Conservation (phyloP, 306 rosid species). For the Chamaecrista fasciculata region DNA sequence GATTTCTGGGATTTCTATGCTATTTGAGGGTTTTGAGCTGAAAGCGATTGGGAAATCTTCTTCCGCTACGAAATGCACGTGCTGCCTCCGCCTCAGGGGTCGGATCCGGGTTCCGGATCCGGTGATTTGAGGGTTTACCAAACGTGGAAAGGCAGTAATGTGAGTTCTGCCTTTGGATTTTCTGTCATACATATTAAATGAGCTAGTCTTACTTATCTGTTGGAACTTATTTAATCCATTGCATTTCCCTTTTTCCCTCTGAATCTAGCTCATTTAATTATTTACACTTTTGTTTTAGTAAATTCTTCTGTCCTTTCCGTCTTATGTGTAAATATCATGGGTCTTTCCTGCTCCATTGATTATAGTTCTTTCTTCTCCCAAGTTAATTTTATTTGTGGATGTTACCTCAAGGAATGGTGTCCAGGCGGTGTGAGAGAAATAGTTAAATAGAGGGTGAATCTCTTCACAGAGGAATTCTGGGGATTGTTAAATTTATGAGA, state of each 20-base stretch:
- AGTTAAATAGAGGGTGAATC: neutral
- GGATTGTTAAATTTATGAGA: slow-evolving; percentile 14
- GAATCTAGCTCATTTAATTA: neutral
- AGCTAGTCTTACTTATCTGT: too few species aligned
- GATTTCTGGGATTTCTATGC: slow-evolving; percentile 5
- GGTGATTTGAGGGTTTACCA: slow-evolving; percentile 74
- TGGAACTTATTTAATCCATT: neutral
- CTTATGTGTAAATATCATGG: neutral
- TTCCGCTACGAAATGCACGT: slow-evolving; percentile 59
- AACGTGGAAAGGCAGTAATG: slow-evolving; percentile 97
- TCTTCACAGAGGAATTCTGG: neutral
- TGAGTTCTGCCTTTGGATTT: slow-evolving; percentile 29
- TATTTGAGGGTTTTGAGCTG: slow-evolving; percentile 24
- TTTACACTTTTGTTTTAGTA: neutral
- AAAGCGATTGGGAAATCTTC: neutral
- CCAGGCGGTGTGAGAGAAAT: slow-evolving; percentile 3
- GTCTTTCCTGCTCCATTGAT: slow-evolving; percentile 18
- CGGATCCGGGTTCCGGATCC: slow-evolving; percentile 65
- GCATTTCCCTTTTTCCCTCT: neutral
- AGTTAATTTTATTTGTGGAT: slow-evolving; percentile 9
- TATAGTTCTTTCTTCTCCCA: neutral
- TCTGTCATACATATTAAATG: neutral
- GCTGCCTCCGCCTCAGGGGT: slow-evolving; percentile 87
- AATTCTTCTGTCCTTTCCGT: neutral
- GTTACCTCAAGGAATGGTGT: neutral